Evolutionary conservation across 768 basidiomycete genomes (phyloP), one percentile per base, ranked within the genome.

Genomic region (Kwoniella sp.): DNA sequence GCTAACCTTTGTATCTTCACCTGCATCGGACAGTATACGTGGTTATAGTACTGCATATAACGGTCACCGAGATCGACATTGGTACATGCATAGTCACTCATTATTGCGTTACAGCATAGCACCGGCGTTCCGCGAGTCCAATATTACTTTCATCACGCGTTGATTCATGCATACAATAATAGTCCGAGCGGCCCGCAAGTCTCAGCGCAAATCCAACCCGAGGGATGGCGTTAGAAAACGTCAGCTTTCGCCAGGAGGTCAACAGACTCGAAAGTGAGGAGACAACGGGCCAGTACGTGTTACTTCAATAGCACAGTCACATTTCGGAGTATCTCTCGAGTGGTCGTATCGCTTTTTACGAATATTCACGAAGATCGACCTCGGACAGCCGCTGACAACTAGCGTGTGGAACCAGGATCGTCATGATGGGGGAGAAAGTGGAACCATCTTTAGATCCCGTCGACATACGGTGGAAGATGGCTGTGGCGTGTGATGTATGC

Each of bases 391-490:
- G 41, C 17, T 17, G 11, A 45, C 17, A 45, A 9, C 15, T 45
- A 45, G 17, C 41, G 17, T 45, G 4, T 17, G 20, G 11, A 47
- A 9, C 11, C 45, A 47, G 25, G 25, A 22, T 22, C 7, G 26
- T 20, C 23, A 61, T 15, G 13, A 61, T 53, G 59, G 31, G 50
- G 20, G 59, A 52, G 15, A 37, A 34, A 31, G 34, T 28, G 7
- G 59, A 61, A 26, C 38, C 25, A 30, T 17, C 51, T 4, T 48
- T 61, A 23, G 59, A 61, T 34, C 59, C 59, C 29, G 50, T 53
- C 26, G 59, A 61, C 34, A 61, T 61, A 23, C 26, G 59, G 22
- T 61, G 59, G 59, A 61, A 61, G 50, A 61, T 61, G 59, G 59
- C 59, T 11, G 59, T 61, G 17, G 59, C 59, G 17, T 61, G 59